Base-by-base conservation (phyloP, 2,329 filamentous ascomycete genomes). In the Hymenotorrendiella dingleyae region DNA sequence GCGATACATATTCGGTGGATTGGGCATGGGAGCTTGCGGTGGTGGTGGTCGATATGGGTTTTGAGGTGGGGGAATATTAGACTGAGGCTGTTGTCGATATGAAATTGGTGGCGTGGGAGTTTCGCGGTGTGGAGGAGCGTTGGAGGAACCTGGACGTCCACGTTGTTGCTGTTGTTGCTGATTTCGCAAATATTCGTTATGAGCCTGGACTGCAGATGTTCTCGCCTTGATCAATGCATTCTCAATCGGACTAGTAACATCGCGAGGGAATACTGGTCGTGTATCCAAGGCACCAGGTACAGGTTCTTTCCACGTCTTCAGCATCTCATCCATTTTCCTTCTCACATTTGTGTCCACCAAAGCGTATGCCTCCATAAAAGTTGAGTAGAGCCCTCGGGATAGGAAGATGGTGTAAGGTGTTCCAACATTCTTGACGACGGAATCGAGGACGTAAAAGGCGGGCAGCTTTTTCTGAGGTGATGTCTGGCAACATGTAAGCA, bases 321-420 rank as follows among this genome's bases (percentile, higher is more conserved):
- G 73, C 84, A 98, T 91, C 65, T 94, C 90, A 62, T 97, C 93
- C 78, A 98, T 86, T 65, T 94, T 94, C 54, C 83, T 83, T 51
- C 93, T 81, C 17, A 90, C 89, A 47, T 76, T 74, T 50, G 78
- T 76, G 57, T 95, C 89, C 49, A 97, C 90, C 47, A 94, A 78
- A 3, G 85, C 86, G 62, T 97, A 98, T 27, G 93, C 86, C 58
- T 94, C 87, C 89, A 97, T 96, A 62, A 95, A 98, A 4, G 88
- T 97, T 55, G 83, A 79, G 66, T 91, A 97, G 28, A 98, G 78
- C 59, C 91, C 91, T 29, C 87, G 83, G 40, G 90, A 88, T 52
- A 98, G 85, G 64, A 95, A 97, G 10, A 97, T 74, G 0, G 91
- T 97, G 66, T 98, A 98, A 6, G 93, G 93, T 1, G 91, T 96